phyloP scores from a whole-genome alignment of 2,329 filamentous ascomycete genomes.

The Calonectria crousiana region DNA sequence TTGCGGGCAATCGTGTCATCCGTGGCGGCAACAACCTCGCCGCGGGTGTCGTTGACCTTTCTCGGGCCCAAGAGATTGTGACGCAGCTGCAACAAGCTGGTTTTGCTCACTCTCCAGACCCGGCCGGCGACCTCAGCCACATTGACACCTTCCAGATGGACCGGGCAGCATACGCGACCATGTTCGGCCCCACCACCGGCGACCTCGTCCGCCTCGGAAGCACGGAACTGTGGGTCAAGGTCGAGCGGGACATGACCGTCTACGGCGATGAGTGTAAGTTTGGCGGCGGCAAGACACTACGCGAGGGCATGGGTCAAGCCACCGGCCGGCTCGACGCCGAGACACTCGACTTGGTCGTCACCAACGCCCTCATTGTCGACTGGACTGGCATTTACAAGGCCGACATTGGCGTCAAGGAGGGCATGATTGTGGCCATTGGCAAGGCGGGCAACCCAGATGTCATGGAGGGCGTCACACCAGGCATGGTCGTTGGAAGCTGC shows the following conservation, averaged over 20 bases:
- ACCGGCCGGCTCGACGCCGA: slow-evolving; percentile 79
- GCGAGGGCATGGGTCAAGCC: slow-evolving; percentile 96
- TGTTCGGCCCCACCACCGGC: slow-evolving; percentile 94
- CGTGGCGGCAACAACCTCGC: slow-evolving; percentile 87
- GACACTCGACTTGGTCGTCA: slow-evolving; percentile 86
- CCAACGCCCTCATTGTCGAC: slow-evolving; percentile 91
- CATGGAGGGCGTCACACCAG: slow-evolving; percentile 86
- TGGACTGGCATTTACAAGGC: slow-evolving; percentile 96
- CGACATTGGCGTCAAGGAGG: slow-evolving; percentile 92
- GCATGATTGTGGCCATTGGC: slow-evolving; percentile 87
- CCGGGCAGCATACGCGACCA: slow-evolving; percentile 81
- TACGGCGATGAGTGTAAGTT: slow-evolving; percentile 97
- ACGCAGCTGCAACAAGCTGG: slow-evolving; percentile 76
- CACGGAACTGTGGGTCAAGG: slow-evolving; percentile 90
- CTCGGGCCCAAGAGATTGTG: slow-evolving; percentile 74
- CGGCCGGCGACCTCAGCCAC: slow-evolving; percentile 63
- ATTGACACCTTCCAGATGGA: slow-evolving; percentile 79
- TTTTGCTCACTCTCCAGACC: slow-evolving; percentile 82
- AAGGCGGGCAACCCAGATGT: slow-evolving; percentile 98
- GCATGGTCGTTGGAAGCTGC: slow-evolving; percentile 86
- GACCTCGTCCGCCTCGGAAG: slow-evolving; percentile 85
- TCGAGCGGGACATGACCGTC: slow-evolving; percentile 85
- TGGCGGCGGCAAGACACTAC: slow-evolving; percentile 91
- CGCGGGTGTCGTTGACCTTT: slow-evolving; percentile 75
- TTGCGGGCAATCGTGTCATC: slow-evolving; percentile 84